Percentiles rank a stretch among this genome's conserved stretches.
phyloP scores from a whole-genome alignment of 805 yeast genomes.

The Starmerella bombicola region DNA sequence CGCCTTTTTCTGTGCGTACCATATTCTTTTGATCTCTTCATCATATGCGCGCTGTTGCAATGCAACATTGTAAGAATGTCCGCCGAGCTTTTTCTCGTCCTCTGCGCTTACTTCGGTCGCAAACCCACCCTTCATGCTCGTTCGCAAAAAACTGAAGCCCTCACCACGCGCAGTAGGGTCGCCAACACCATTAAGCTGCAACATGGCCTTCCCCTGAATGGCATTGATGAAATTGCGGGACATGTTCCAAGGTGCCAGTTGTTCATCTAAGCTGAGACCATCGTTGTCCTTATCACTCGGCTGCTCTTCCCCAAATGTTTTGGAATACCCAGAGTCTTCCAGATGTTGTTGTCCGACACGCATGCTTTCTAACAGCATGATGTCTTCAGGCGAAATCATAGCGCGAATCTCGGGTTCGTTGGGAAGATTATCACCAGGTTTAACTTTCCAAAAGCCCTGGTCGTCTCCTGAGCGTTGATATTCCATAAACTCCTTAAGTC shows the following conservation, averaged over 20 bases:
- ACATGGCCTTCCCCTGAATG: slow-evolving; percentile 93
- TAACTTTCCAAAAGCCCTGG: slow-evolving; percentile 89
- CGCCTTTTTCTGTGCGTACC: slow-evolving; percentile 71
- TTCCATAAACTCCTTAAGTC: slow-evolving; percentile 95
- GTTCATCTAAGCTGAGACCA: slow-evolving; percentile 56
- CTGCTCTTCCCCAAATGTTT: slow-evolving; percentile 33
- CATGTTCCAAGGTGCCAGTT: slow-evolving; percentile 87
- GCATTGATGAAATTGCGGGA: slow-evolving; percentile 84
- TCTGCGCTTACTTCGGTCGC: slow-evolving; percentile 27
- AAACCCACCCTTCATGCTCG: slow-evolving; percentile 94
- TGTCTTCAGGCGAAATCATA: slow-evolving; percentile 89
- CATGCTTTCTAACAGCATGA: slow-evolving; percentile 78
- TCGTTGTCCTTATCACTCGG: slow-evolving; percentile 24
- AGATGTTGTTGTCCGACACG: slow-evolving; percentile 80
- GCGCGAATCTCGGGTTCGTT: slow-evolving; percentile 60
- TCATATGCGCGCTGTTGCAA: slow-evolving; percentile 84
- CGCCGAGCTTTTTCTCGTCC: slow-evolving; percentile 33
- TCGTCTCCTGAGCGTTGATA: slow-evolving; percentile 89
- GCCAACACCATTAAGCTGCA: slow-evolving; percentile 86
- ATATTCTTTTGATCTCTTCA: slow-evolving; percentile 73
- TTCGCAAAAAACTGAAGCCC: slow-evolving; percentile 74
- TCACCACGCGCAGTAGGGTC: slow-evolving; percentile 89
- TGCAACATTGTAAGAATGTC: slow-evolving; percentile 69
- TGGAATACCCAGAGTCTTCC: slow-evolving; percentile 59
- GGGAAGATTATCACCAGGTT: slow-evolving; percentile 53